These are phyloP conservation scores for Puccinia polysora DNA, from an alignment of 1,284 basidiomycete genomes.

Conservation along the genomic window DNA sequence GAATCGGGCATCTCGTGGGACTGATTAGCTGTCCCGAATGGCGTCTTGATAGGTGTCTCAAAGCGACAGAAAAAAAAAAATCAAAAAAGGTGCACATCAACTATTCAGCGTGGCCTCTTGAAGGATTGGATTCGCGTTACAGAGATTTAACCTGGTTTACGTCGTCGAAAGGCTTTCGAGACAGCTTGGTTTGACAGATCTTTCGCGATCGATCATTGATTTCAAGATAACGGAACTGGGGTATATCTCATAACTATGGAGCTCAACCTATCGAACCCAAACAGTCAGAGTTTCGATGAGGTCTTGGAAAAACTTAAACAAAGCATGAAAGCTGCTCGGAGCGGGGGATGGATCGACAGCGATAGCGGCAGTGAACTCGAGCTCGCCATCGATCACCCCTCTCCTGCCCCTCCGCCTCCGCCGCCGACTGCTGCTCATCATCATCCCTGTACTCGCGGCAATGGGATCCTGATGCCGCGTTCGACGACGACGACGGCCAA, in stretches of 20 bases:
- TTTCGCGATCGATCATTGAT: too few relatives aligned
- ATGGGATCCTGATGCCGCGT: too few relatives aligned
- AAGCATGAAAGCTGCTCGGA: conserved; percentile 40
- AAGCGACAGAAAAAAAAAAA: too few relatives aligned
- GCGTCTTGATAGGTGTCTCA: too few relatives aligned
- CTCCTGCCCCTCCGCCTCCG: not conserved
- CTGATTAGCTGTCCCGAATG: too few relatives aligned
- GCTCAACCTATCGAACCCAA: conserved; percentile 18
- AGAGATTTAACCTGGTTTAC: not conserved
- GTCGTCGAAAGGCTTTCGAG: not conserved
- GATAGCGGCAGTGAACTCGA: conserved; percentile 37
- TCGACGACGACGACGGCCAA: too few relatives aligned
- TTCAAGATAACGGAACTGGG: too few relatives aligned
- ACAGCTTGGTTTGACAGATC: too few relatives aligned
- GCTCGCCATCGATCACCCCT: conserved; percentile 17
- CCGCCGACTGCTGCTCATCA: not conserved
- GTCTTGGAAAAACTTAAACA: conserved; percentile 40
- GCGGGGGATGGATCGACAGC: conserved; percentile 37
- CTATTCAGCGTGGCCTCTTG: not conserved
- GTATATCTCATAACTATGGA: too few relatives aligned
- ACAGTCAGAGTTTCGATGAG: conserved; percentile 37
- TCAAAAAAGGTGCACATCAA: not conserved
- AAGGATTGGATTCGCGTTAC: conserved; percentile 5
- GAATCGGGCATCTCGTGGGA: too few relatives aligned
- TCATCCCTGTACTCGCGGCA: too few relatives aligned